Evolutionary conservation across 2,329 filamentous ascomycete species (phyloP).

Genomic region (Seiridium unicorne): DNA sequence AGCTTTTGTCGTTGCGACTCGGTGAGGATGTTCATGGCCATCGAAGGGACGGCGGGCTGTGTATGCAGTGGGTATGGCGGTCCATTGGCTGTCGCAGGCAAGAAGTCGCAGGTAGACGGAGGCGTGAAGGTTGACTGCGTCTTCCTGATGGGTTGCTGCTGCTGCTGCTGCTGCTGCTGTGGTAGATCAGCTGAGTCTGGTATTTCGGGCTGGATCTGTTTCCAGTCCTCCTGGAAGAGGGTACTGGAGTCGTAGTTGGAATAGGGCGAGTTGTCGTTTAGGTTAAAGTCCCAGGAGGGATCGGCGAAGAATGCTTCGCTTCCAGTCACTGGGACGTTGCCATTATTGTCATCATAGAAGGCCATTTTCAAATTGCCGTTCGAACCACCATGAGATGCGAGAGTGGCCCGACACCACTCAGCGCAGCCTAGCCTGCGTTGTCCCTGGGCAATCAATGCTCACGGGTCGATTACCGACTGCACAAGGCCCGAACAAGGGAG

Average conservation of each 20-base stretch:
- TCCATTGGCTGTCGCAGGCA: conserved; percentile 16
- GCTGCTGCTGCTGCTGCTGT: conserved; percentile 24
- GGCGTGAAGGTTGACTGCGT: conserved; percentile 28
- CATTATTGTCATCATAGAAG: conserved; percentile 28
- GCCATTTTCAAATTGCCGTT: conserved; percentile 17
- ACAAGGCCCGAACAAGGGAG: conserved; percentile 11
- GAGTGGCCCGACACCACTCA: conserved; percentile 4
- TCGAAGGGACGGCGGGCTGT: conserved; percentile 25
- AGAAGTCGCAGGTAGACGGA: conserved; percentile 18
- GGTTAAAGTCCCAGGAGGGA: conserved; percentile 49
- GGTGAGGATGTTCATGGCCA: conserved; percentile 44
- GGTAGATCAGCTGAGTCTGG: conserved; percentile 17
- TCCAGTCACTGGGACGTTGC: conserved; percentile 16
- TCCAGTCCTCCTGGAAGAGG: conserved; percentile 32
- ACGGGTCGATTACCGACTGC: conserved; percentile 1
- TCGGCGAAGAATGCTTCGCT: conserved; percentile 32
- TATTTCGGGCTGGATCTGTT: conserved; percentile 17
- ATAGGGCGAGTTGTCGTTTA: conserved; percentile 47
- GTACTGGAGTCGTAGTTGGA: conserved; percentile 38
- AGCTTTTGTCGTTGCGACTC: conserved; percentile 60
- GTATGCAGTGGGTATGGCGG: conserved; percentile 24
- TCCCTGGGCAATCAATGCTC: background rate
- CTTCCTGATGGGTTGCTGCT: conserved; percentile 11
- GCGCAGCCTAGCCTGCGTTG: background rate
- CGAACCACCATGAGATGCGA: conserved; percentile 9